Conservation (phyloP, 257 asterid species). For the Gentiana dahurica region DNA sequence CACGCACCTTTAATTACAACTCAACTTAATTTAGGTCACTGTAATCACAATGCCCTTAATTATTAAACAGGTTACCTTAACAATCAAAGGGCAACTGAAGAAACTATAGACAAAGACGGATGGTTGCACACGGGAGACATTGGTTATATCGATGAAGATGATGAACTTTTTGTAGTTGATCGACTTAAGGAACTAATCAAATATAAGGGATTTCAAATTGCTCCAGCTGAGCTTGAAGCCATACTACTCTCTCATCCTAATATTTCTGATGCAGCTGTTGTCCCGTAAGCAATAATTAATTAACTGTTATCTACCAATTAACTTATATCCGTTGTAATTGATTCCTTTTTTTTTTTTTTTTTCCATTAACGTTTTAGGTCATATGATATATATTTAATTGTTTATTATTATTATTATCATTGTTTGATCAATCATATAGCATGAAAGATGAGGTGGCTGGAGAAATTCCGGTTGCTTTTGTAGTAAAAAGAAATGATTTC, state of each 20-base stretch:
- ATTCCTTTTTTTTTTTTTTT: background rate
- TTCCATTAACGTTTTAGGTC: background rate
- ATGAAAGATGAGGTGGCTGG: constrained; percentile 25
- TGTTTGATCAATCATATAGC: background rate
- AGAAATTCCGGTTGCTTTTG: constrained; percentile 24
- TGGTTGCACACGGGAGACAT: constrained; percentile 16
- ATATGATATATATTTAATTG: background rate
- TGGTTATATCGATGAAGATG: constrained; percentile 24
- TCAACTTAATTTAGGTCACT: too few relatives aligned
- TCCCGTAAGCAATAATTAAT: constrained; percentile 18
- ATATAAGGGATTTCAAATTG: constrained; percentile 38
- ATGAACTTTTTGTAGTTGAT: constrained; percentile 27
- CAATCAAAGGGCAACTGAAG: background rate
- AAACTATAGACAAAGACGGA: constrained; percentile 28
- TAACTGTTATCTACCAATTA: background rate
- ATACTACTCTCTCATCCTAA: constrained; percentile 23
- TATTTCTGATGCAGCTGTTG: constrained; percentile 33
- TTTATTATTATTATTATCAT: background rate
- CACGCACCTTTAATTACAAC: too few relatives aligned
- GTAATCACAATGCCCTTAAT: constrained; percentile 8
- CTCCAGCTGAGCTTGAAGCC: constrained; percentile 39
- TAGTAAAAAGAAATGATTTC: constrained; percentile 9
- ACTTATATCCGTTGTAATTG: too few relatives aligned
- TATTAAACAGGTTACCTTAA: constrained; percentile 19
- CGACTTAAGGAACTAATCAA: constrained; percentile 32